Percentiles rank a stretch among this genome's conserved stretches.
phyloP scores from a whole-genome alignment of 768 basidiomycete species.

The Mycena olivaceomarginata region DNA sequence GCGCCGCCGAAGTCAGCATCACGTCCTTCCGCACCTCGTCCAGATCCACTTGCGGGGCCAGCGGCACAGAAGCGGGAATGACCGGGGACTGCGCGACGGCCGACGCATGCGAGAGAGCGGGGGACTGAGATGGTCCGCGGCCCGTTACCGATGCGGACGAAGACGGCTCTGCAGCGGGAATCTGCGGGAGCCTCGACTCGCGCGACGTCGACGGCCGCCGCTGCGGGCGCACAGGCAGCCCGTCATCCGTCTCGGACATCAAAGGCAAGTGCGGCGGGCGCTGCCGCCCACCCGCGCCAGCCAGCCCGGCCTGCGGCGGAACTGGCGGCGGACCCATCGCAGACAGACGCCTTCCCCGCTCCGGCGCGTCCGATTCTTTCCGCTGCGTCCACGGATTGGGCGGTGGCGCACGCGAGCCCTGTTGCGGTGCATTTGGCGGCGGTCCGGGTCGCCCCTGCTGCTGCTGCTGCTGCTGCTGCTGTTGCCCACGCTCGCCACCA shows the following conservation, averaged over 20 bases:
- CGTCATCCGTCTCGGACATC: constrained; percentile 49
- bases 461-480: constrained; percentile 44
- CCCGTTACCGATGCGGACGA: constrained; percentile 46
- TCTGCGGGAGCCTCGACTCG: constrained; percentile 62
- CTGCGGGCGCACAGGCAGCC: constrained; percentile 31
- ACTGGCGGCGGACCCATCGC: constrained; percentile 74
- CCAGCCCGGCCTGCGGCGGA: constrained; percentile 52
- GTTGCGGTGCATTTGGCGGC: constrained; percentile 48
- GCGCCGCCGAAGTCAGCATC: constrained; percentile 91
- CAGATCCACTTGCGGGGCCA: constrained; percentile 63
- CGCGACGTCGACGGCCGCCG: constrained; percentile 64
- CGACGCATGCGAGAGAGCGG: constrained; percentile 65
- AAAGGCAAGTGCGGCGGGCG: constrained; percentile 74
- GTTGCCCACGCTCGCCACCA: constrained; percentile 35
- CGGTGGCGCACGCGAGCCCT: constrained; percentile 25
- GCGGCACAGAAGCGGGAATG: constrained; percentile 43
- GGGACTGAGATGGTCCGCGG: constrained; percentile 64
- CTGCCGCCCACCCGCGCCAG: constrained; percentile 61
- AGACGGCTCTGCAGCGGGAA: constrained; percentile 52
- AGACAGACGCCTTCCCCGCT: constrained; percentile 61
- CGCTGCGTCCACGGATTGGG: constrained; percentile 42
- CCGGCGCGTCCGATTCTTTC: constrained; percentile 55
- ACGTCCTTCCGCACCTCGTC: constrained; percentile 83
- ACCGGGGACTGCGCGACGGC: constrained; percentile 60
- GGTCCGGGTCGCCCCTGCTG: constrained; percentile 62